Evolutionary conservation across 2,329 filamentous ascomycete genomes (phyloP), one percentile per base, ranked within the genome.

Genomic region (Fusarium liriodendri): DNA sequence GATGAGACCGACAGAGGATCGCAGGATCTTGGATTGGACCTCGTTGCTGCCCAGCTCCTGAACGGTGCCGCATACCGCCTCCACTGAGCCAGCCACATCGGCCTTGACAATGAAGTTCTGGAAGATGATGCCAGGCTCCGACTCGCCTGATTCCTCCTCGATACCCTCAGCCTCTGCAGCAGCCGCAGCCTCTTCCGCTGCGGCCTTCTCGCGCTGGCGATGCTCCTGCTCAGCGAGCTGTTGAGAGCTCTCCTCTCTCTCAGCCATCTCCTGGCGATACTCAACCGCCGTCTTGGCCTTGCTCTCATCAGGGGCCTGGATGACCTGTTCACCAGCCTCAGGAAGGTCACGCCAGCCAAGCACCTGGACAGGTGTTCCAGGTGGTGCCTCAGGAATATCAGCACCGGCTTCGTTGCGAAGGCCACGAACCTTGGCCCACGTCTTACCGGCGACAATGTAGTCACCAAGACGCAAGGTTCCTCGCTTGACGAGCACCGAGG

Each of bases 71-170:
- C 92, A 87, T 4, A 98, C 93, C 3, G 97, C 97, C 85, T 99
- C 97, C 0, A 95, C 95, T 0, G 96, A 98, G 40, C 97, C 97
- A 70, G 93, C 94, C 20, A 98, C 97, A 78, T 99, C 97, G 63
- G 92, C 95, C 83, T 97, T 98, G 84, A 99, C 87, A 67, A 97
- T 90, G 82, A 98, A 97, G 77, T 93, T 93, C 57, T 98, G 88
- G 18, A 88, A 84, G 60, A 86, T 86, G 9, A 88, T 83, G 10
- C 86, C 85, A 37, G 82, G 77, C 29, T 84, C 83, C 1, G 81
- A 78, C 3, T 80, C 77, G 57, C 82, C 85, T 29, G 82, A 84
- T 6, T 81, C 80, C 0, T 79, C 85, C 54, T 83, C 85, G 3
- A 80, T 77, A 10, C 82, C 83, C 3, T 77, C 77, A 2, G 80